phyloP scores from a whole-genome alignment of 2,329 filamentous ascomycete species.

The Colletotrichum coccodes region DNA sequence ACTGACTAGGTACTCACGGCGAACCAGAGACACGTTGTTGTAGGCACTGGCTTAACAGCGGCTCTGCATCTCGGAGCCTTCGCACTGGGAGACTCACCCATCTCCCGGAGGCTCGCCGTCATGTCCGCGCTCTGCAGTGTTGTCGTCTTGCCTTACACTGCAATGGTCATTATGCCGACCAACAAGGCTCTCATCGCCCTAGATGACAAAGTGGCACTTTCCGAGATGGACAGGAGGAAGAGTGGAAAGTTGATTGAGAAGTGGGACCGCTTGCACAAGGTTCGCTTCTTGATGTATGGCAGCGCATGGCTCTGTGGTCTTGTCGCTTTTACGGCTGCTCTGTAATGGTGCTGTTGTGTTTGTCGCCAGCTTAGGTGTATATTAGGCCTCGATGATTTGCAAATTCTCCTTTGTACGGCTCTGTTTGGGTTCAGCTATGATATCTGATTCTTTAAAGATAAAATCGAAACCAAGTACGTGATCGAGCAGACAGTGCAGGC shows the following conservation, averaged over 20 bases:
- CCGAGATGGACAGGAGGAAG: slow-evolving; percentile 6
- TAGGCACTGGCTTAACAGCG: neutral
- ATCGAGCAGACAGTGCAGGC: too few relatives aligned
- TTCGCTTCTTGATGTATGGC: neutral
- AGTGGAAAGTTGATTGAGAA: slow-evolving; percentile 1
- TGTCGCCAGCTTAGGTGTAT: neutral
- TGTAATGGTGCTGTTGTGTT: neutral
- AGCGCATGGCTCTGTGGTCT: neutral
- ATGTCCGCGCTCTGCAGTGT: slow-evolving; percentile 2
- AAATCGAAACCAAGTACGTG: neutral
- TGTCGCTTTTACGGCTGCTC: neutral
- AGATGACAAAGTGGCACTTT: slow-evolving; percentile 12
- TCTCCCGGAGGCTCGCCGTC: neutral
- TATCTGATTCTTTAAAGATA: neutral
- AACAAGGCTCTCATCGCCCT: neutral
- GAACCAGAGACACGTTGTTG: neutral
- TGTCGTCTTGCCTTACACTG: neutral
- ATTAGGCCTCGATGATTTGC: neutral
- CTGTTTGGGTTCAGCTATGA: neutral
- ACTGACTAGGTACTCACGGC: neutral
- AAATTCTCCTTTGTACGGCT: neutral
- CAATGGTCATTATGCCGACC: neutral
- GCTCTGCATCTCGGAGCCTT: slow-evolving; percentile 1
- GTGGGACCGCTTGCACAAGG: slow-evolving; percentile 4
- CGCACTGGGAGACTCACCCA: neutral